phyloP scores from a whole-genome alignment of 1,284 basidiomycete genomes.

The Fistulinella staudtii region DNA sequence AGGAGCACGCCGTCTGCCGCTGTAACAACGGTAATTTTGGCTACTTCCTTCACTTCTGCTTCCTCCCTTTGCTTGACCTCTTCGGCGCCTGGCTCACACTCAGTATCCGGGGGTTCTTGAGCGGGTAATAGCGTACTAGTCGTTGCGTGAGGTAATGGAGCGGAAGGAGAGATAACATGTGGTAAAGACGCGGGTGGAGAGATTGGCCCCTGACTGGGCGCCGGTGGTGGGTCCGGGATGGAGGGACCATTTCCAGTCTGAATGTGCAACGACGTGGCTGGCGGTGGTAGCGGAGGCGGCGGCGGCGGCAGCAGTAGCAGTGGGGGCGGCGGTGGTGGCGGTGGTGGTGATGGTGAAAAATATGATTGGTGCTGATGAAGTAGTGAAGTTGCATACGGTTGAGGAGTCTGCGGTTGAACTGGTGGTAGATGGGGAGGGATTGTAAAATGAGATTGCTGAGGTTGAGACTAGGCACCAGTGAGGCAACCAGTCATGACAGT shows the following conservation, averaged over 20 bases:
- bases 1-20: background rate
- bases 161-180: background rate
- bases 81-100: background rate
- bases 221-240: conserved; percentile 4
- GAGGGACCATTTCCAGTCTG: conserved; percentile 4
- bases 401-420: conserved; percentile 13
- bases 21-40: background rate
- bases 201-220: background rate
- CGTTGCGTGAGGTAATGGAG: background rate
- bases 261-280: conserved; percentile 7
- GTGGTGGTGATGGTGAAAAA: conserved; percentile 20
- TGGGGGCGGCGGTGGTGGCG: conserved; percentile 15
- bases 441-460: conserved; percentile 13
- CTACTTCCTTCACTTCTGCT: background rate
- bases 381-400: conserved; percentile 4
- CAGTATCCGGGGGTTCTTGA: background rate
- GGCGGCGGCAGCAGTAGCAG: background rate
- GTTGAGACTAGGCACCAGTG: conserved; percentile 2
- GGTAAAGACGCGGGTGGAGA: background rate
- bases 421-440: conserved; percentile 16
- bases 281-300: conserved; percentile 10
- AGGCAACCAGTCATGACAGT: conserved; percentile 19
- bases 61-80: background rate
- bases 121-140: background rate
- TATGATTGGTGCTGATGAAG: conserved; percentile 14